These are phyloP conservation scores for Podospora bellae-mahoneyi DNA, from an alignment of 495 filamentous ascomycete genomes.

Conservation along the genomic window DNA sequence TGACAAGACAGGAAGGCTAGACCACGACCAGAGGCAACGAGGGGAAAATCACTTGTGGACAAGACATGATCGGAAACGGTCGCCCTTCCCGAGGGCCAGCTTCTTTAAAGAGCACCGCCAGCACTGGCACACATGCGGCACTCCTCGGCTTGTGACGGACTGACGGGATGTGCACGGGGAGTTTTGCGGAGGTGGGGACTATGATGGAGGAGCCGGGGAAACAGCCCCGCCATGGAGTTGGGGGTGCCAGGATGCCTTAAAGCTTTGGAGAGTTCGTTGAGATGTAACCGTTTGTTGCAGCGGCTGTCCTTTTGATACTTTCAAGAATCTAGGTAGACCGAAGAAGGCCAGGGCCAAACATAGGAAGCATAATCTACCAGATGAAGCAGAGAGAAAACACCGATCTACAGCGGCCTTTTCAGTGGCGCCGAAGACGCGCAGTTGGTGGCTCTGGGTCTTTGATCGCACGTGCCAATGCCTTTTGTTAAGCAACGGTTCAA, in stretches of 20 bases:
- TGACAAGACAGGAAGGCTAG: constrained; percentile 4
- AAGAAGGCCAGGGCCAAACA: too few species aligned
- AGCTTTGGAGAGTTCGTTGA: constrained; percentile 8
- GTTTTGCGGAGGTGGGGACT: constrained; percentile 21
- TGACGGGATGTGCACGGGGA: constrained; percentile 10
- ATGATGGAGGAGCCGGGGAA: constrained; percentile 1
- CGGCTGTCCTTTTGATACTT: background rate
- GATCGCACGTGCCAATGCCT: background rate
- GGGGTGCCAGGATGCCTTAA: constrained; percentile 12
- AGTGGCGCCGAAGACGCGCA: background rate
- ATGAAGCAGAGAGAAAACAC: background rate
- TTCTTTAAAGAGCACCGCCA: constrained; percentile 15
- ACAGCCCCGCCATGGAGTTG: constrained; percentile 15
- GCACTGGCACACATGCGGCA: constrained; percentile 22
- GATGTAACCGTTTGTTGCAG: background rate
- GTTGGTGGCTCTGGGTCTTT: background rate
- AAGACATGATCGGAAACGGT: background rate
- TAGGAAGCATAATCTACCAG: background rate
- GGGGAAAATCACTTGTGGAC: background rate
- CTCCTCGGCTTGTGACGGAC: constrained; percentile 39
- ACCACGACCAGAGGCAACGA: background rate
- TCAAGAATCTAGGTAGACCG: background rate
- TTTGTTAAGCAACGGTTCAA: constrained; percentile 1
- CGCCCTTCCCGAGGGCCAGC: constrained; percentile 18
- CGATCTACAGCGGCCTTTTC: background rate